A percentile compares a stretch with the other conserved stretches of the same genome.
Evolutionary conservation across 83 land plant genomes (phyloP).

Genomic region (Diphasiastrum complanatum): DNA sequence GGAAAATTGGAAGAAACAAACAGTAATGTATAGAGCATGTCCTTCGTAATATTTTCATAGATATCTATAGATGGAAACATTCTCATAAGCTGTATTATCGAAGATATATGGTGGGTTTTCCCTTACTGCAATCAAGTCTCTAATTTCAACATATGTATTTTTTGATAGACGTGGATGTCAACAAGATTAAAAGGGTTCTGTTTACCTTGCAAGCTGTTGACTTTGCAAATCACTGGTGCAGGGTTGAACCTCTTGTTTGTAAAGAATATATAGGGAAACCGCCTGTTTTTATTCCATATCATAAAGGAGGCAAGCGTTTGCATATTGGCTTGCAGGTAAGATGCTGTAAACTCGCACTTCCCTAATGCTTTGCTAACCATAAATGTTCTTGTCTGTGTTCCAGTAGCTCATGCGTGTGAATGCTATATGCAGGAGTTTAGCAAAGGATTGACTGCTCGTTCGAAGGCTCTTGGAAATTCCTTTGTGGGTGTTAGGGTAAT

Average conservation of each 20-base stretch:
- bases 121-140: no score
- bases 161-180: no score
- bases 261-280: constrained; percentile 57
- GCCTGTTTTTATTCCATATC: constrained; percentile 90
- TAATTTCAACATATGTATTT: no score
- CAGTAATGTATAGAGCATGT: no score
- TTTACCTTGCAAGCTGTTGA: no score
- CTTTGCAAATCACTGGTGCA: constrained; percentile 46
- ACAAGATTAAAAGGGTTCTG: no score
- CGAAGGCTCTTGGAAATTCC: constrained; percentile 47
- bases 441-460: constrained; percentile 62
- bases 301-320: constrained; percentile 86
- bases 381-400: background rate
- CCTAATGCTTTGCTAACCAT: background rate
- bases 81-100: no score
- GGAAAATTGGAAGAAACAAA: no score
- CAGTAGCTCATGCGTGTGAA: background rate
- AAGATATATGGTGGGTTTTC: no score
- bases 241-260: constrained; percentile 90
- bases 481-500: constrained; percentile 55
- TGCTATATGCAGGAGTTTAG: constrained; percentile 57
- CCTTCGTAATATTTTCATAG: no score
- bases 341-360: background rate
- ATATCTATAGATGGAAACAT: no score
- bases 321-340: constrained; percentile 90